These are phyloP conservation scores for Acanthamoeba quina DNA, from an alignment of 208 protist species.

Conservation along the genomic window DNA sequence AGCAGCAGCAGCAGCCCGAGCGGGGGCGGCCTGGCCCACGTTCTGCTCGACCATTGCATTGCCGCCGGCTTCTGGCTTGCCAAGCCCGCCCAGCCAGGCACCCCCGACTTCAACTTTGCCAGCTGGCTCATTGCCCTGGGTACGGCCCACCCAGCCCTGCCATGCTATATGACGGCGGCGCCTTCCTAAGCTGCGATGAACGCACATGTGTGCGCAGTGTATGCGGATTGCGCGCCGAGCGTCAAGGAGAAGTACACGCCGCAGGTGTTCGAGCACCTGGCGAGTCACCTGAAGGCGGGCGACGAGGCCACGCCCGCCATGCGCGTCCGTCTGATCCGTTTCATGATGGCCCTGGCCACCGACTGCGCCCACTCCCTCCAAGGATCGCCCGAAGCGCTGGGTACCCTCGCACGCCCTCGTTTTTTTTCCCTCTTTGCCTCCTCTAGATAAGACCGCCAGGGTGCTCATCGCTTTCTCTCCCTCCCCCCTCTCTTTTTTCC, in stretches of 20 bases:
- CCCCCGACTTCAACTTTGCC: slow-evolving; percentile 60
- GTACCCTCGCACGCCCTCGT: background rate
- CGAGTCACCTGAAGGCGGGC: background rate
- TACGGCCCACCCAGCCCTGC: background rate
- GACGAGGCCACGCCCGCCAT: background rate
- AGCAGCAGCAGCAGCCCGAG: background rate
- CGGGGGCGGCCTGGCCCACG: background rate
- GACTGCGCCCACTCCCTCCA: slow-evolving; percentile 6
- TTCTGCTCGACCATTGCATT: slow-evolving; percentile 5
- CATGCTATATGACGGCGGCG: too few relatives aligned
- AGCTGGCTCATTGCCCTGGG: slow-evolving; percentile 52
- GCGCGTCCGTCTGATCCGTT: background rate
- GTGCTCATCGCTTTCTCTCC: background rate
- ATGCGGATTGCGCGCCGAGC: background rate
- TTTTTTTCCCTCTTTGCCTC: too few relatives aligned
- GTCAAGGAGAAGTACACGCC: slow-evolving; percentile 67
- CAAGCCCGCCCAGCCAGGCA: background rate
- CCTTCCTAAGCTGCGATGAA: too few relatives aligned
- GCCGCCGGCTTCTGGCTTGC: background rate
- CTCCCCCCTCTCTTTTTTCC: background rate
- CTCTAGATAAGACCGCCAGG: too few relatives aligned
- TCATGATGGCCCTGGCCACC: slow-evolving; percentile 9
- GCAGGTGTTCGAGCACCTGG: slow-evolving; percentile 12
- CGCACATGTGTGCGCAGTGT: background rate
- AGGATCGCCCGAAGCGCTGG: background rate